These are phyloP conservation scores for Pseudozyma hubeiensis DNA, from an alignment of 1,284 basidiomycete genomes.

Conservation along the genomic window DNA sequence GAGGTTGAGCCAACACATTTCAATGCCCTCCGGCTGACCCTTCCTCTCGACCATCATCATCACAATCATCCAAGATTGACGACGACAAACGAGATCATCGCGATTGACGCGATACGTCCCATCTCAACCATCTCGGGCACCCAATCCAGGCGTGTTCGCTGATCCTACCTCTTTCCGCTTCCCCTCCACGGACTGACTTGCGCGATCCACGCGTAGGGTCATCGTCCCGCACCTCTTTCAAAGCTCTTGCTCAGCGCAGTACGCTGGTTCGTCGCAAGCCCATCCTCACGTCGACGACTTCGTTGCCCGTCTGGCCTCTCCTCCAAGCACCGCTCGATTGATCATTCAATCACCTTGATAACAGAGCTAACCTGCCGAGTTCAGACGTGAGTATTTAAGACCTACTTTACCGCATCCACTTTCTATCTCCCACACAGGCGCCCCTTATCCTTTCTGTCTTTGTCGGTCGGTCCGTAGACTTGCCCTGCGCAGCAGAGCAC, in stretches of 20 bases:
- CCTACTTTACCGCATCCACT: too few relatives aligned
- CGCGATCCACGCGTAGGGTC: constrained; percentile 55
- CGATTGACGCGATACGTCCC: constrained; percentile 45
- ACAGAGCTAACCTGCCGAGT: constrained; percentile 48
- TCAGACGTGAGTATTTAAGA: constrained; percentile 46
- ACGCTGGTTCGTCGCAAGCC: constrained; percentile 34
- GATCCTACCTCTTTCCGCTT: constrained; percentile 13
- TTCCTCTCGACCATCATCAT: constrained; percentile 18
- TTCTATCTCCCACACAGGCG: neutral
- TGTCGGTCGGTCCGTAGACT: neutral
- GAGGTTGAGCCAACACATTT: too few relatives aligned
- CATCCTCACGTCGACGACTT: constrained; percentile 14
- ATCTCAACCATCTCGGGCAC: constrained; percentile 55
- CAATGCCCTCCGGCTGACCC: neutral
- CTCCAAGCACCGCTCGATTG: constrained; percentile 52
- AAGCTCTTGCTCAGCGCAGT: constrained; percentile 33
- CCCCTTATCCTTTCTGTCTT: neutral
- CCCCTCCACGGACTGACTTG: constrained; percentile 27
- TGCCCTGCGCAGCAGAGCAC: constrained; percentile 4
- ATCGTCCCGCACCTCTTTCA: constrained; percentile 9
- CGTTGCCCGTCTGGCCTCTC: constrained; percentile 23
- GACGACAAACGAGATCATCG: constrained; percentile 38
- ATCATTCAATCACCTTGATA: constrained; percentile 44
- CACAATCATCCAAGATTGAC: constrained; percentile 21
- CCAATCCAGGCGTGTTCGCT: constrained; percentile 60